phyloP scores from a whole-genome alignment of 805 yeast species.

The Sporopachydermia quercuum region DNA sequence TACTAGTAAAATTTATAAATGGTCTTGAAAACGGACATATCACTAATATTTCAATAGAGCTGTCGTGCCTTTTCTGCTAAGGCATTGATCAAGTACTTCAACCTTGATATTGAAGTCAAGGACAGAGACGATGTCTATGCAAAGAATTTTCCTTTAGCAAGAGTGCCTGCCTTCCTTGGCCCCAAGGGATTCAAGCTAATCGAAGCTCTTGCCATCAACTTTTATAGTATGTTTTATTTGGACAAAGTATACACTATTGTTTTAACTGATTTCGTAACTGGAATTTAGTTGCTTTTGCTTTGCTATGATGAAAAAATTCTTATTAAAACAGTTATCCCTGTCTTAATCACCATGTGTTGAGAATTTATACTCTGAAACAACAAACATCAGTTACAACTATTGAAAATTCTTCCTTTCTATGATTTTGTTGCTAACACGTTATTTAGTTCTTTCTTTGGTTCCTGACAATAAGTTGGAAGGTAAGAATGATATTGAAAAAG shows the following conservation, averaged over 20 bases:
- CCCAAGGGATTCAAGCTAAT: conserved; percentile 59
- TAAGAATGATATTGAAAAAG: conserved; percentile 45
- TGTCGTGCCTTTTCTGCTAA: conserved; percentile 17
- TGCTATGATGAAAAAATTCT: conserved; percentile 41
- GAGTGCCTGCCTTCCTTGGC: conserved; percentile 56
- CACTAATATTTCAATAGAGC: not conserved
- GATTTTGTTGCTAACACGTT: not conserved
- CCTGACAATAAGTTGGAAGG: conserved; percentile 32
- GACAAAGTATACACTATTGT: conserved; percentile 1
- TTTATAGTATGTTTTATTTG: conserved; percentile 33
- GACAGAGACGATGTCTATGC: conserved; percentile 28
- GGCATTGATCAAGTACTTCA: conserved; percentile 42
- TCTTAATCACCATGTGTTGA: conserved; percentile 66
- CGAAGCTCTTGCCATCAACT: conserved; percentile 50
- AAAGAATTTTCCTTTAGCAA: conserved; percentile 46
- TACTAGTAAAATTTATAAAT: too few species aligned
- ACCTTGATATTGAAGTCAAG: conserved; percentile 40
- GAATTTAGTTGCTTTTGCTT: not conserved
- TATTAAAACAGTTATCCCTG: conserved; percentile 70
- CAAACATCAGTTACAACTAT: not conserved
- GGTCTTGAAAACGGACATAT: too few species aligned
- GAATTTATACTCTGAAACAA: conserved; percentile 37
- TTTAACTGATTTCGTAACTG: not conserved
- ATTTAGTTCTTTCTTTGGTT: conserved; percentile 18
- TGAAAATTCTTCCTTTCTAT: not conserved